Percentiles rank a stretch among this genome's conserved stretches.
phyloP scores from a whole-genome alignment of 768 basidiomycete genomes.

The Megacollybia marginata region DNA sequence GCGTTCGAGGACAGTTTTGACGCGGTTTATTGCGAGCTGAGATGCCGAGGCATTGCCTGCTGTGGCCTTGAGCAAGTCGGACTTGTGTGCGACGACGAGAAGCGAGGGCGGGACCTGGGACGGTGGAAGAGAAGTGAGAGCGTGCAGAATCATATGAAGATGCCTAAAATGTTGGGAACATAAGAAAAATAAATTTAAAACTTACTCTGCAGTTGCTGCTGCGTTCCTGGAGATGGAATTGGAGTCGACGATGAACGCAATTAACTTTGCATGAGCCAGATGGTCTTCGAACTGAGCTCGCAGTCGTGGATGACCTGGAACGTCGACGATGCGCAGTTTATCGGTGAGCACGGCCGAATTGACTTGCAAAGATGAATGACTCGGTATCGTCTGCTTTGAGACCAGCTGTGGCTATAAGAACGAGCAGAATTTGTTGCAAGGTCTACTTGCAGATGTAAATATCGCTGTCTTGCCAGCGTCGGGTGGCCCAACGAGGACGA shows the following conservation, averaged over 20 bases:
- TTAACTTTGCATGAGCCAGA: slow-evolving; percentile 50
- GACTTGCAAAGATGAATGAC: slow-evolving; percentile 72
- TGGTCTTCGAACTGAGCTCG: slow-evolving; percentile 66
- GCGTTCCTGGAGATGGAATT: slow-evolving; percentile 74
- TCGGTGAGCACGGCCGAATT: slow-evolving; percentile 50
- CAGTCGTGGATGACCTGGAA: slow-evolving; percentile 83
- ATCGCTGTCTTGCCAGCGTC: slow-evolving; percentile 82
- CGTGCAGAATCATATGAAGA: slow-evolving; percentile 64
- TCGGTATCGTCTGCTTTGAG: slow-evolving; percentile 55
- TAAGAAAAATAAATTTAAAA: slow-evolving; percentile 11
- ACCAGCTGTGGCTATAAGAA: slow-evolving; percentile 39
- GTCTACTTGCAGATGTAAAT: slow-evolving; percentile 51
- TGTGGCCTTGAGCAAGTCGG: slow-evolving; percentile 53
- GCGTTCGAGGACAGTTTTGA: slow-evolving; percentile 72
- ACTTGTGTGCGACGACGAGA: slow-evolving; percentile 70
- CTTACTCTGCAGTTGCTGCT: slow-evolving; percentile 72
- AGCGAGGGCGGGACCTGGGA: slow-evolving; percentile 55
- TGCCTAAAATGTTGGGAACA: slow-evolving; percentile 37
- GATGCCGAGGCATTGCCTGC: slow-evolving; percentile 27
- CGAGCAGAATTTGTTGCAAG: not conserved
- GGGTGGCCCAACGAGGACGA: slow-evolving; percentile 70
- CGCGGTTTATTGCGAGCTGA: slow-evolving; percentile 50
- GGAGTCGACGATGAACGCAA: slow-evolving; percentile 77
- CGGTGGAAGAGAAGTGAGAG: slow-evolving; percentile 65
- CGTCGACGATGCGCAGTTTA: slow-evolving; percentile 53